phyloP scores from a whole-genome alignment of 2,329 filamentous ascomycete species.

The Aspergillus latus region DNA sequence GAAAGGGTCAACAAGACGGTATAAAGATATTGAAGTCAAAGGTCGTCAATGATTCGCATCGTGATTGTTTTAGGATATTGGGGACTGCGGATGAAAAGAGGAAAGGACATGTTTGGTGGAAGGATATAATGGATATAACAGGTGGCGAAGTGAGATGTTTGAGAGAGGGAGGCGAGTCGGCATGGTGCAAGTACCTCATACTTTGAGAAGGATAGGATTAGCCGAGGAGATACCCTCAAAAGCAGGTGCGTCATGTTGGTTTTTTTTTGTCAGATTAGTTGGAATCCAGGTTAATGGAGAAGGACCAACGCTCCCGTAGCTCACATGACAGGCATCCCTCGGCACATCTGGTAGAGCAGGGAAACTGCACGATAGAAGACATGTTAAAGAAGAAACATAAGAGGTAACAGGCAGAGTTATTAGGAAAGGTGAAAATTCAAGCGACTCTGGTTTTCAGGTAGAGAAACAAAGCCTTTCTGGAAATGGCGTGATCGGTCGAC shows the following conservation, averaged over 20 bases:
- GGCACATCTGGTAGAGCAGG: constrained; percentile 27
- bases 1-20: constrained; percentile 16
- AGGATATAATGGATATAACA: neutral
- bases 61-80: constrained; percentile 7
- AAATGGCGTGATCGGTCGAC: constrained; percentile 1
- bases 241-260: constrained; percentile 13
- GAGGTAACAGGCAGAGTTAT: constrained; percentile 21
- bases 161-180: constrained; percentile 5
- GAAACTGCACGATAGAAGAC: constrained; percentile 23
- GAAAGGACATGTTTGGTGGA: neutral
- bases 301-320: constrained; percentile 26
- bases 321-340: constrained; percentile 24
- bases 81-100: constrained; percentile 1
- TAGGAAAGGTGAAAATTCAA: constrained; percentile 14
- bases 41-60: constrained; percentile 10
- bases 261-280: constrained; percentile 23
- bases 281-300: constrained; percentile 19
- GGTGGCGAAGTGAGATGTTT: constrained; percentile 5
- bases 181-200: constrained; percentile 2
- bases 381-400: constrained; percentile 22
- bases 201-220: neutral
- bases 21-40: constrained; percentile 15
- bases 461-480: neutral
- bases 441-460: constrained; percentile 10
- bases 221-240: constrained; percentile 11